phyloP scores from a whole-genome alignment of 1,284 basidiomycete species.

The Volvariella surrecta region DNA sequence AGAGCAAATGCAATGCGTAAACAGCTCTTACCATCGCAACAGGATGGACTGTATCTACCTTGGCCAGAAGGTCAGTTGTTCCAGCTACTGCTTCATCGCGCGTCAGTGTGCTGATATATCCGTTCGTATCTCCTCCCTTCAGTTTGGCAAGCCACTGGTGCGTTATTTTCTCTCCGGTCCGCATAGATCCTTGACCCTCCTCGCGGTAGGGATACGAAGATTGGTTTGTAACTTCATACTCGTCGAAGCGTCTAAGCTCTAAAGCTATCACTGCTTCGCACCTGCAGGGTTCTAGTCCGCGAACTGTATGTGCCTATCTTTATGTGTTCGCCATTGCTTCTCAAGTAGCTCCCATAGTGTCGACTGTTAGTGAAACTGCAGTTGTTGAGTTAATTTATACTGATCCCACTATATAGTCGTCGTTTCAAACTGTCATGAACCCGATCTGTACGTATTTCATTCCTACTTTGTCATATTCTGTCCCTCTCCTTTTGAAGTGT shows the following conservation, averaged over 20 bases:
- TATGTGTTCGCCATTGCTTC: background rate
- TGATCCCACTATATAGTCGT: constrained; percentile 38
- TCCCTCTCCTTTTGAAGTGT: too few species aligned
- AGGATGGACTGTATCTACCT: constrained; percentile 95
- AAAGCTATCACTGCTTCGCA: background rate
- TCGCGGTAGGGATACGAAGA: constrained; percentile 24
- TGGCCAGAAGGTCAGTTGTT: constrained; percentile 77
- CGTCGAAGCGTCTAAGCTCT: background rate
- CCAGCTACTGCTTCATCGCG: too few species aligned
- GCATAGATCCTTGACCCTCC: background rate
- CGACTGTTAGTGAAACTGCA: constrained; percentile 41
- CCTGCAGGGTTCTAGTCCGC: constrained; percentile 61
- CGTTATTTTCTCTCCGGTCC: constrained; percentile 9
- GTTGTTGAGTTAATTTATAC: background rate
- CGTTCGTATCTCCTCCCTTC: constrained; percentile 1
- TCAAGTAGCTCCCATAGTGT: constrained; percentile 40
- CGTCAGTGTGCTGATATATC: too few species aligned
- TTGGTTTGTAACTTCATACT: constrained; percentile 23
- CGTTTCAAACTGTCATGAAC: constrained; percentile 52
- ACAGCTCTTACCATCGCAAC: background rate
- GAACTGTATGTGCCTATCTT: constrained; percentile 44
- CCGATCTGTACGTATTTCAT: constrained; percentile 64
- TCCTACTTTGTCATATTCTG: constrained; percentile 16
- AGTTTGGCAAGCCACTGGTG: constrained; percentile 39
- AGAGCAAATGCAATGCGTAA: background rate